A percentile compares a stretch with the other conserved stretches of the same genome.
Conservation (phyloP, 345 rosid genomes). For the Cardamine chenopodiifolia region DNA sequence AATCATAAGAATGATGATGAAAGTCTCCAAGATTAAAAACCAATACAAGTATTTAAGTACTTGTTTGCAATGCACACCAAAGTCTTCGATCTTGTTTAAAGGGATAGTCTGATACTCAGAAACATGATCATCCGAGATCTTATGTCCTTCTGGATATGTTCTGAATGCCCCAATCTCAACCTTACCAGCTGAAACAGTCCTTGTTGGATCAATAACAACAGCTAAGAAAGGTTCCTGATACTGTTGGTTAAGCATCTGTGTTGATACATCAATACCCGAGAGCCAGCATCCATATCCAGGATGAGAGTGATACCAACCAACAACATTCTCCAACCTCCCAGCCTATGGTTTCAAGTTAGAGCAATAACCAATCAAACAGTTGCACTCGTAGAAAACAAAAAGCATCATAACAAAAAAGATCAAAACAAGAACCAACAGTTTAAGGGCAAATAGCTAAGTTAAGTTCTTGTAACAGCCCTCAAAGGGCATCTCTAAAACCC, state of each 20-base stretch:
- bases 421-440: not conserved
- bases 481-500: slow-evolving; percentile 26
- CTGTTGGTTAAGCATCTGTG: slow-evolving; percentile 98
- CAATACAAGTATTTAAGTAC: slow-evolving; percentile 34
- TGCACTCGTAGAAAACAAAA: not conserved
- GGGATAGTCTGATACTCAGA: slow-evolving; percentile 94
- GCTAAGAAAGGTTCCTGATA: slow-evolving; percentile 95
- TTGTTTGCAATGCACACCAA: slow-evolving; percentile 86
- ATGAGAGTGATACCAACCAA: slow-evolving; percentile 89
- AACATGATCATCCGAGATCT: slow-evolving; percentile 40
- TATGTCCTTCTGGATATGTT: slow-evolving; percentile 78
- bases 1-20: slow-evolving; percentile 9
- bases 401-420: not conserved
- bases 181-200: slow-evolving; percentile 99
- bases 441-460: not conserved
- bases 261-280: slow-evolving; percentile 96
- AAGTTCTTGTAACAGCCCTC: not conserved
- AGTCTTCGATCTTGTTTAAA: slow-evolving; percentile 54
- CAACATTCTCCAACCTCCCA: slow-evolving; percentile 93
- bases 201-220: slow-evolving; percentile 96
- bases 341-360: slow-evolving; percentile 64
- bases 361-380: slow-evolving; percentile 43
- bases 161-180: slow-evolving; percentile 99
- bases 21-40: not conserved
- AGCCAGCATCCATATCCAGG: slow-evolving; percentile 99